Evolutionary conservation across 805 yeast genomes (phyloP).

Genomic region (Nakazawaea holstii): DNA sequence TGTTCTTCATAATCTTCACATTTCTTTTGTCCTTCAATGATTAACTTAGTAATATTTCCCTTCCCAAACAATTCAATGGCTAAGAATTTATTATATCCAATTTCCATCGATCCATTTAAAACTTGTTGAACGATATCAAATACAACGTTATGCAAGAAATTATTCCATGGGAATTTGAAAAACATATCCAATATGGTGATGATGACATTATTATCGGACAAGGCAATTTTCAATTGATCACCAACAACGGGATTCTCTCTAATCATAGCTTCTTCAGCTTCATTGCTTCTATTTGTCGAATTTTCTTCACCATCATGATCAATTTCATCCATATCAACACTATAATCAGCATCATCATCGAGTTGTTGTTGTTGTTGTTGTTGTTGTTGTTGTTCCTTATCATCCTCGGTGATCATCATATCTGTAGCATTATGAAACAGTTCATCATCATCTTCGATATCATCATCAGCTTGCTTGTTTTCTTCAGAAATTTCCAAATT

Average conservation of each 20-base stretch:
- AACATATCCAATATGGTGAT: conserved; percentile 67
- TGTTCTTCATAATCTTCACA: conserved; percentile 57
- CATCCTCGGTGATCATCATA: conserved; percentile 14
- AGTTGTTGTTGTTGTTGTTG: conserved; percentile 19
- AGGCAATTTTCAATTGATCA: conserved; percentile 76
- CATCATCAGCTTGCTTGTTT: conserved; percentile 9
- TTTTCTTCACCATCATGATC: conserved; percentile 8
- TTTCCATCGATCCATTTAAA: conserved; percentile 79
- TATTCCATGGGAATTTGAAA: conserved; percentile 91
- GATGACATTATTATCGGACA: conserved; percentile 70
- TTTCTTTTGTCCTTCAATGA: conserved; percentile 55
- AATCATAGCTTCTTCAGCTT: conserved; percentile 23
- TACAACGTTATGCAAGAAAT: conserved; percentile 93
- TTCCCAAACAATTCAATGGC: conserved; percentile 68
- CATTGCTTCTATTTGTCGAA: not conserved
- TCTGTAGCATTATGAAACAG: conserved; percentile 8
- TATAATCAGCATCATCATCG: conserved; percentile 26
- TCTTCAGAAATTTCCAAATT: conserved; percentile 21
- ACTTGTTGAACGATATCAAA: conserved; percentile 95
- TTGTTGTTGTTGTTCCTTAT: conserved; percentile 15
- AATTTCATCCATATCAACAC: conserved; percentile 16
- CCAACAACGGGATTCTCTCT: conserved; percentile 73
- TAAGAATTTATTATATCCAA: conserved; percentile 77
- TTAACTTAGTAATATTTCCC: conserved; percentile 50
- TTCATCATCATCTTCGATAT: conserved; percentile 26